Conservation (phyloP, 148 eudicot species). For the Rhododendron mucronatum region DNA sequence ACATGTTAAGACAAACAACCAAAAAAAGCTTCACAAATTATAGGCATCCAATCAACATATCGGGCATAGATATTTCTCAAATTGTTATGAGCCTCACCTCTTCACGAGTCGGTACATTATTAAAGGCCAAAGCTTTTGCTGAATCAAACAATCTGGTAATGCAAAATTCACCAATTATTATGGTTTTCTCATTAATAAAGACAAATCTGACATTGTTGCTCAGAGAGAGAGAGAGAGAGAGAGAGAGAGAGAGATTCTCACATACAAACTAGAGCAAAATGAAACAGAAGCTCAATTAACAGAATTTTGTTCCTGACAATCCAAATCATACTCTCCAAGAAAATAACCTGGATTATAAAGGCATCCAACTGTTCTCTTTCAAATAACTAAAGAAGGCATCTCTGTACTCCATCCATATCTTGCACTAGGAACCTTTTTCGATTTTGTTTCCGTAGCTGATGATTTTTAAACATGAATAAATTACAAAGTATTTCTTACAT, state of each 20-base stretch:
- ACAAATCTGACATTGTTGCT: background rate
- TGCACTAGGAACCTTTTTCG: background rate
- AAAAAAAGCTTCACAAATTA: background rate
- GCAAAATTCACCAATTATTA: background rate
- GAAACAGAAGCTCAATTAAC: background rate
- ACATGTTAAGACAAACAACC: background rate
- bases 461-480: background rate
- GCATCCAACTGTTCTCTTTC: background rate
- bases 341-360: background rate
- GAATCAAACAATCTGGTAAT: slow-evolving; percentile 80
- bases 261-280: background rate
- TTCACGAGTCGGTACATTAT: slow-evolving; percentile 72
- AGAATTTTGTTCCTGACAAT: background rate
- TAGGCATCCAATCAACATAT: background rate
- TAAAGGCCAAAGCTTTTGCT: slow-evolving; percentile 94
- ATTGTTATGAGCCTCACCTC: slow-evolving; percentile 42
- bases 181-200: background rate
- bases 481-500: background rate
- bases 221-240: background rate
- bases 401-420: background rate
- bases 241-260: background rate
- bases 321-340: background rate
- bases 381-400: background rate
- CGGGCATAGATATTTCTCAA: background rate
- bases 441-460: background rate